Evolutionary conservation across 371 early-diverging fungal species (phyloP).

Genomic region (Mortierella polycephala): DNA sequence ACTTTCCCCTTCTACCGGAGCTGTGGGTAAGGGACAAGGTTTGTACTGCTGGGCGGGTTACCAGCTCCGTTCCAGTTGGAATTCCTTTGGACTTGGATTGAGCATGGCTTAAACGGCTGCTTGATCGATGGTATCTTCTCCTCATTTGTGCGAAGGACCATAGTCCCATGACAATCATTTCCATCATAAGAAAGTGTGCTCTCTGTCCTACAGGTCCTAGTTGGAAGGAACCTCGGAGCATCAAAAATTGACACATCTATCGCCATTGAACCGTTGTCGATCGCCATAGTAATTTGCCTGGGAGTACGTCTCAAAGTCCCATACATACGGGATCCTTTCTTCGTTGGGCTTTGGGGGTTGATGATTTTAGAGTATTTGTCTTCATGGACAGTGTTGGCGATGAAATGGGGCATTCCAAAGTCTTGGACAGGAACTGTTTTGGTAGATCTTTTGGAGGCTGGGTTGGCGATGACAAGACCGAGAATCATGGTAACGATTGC

Average conservation of each 20-base stretch:
- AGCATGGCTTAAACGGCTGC: constrained; percentile 16
- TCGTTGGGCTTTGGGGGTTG: not conserved
- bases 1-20: no score
- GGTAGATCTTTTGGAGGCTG: not conserved
- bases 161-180: constrained; percentile 3
- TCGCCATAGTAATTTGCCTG: constrained; percentile 14
- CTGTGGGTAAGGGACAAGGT: not conserved
- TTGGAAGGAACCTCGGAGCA: constrained; percentile 7
- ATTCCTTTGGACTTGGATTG: constrained; percentile 12
- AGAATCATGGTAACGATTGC: no score
- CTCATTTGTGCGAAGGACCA: not conserved
- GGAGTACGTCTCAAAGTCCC: constrained; percentile 26
- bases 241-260: constrained; percentile 12
- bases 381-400: not conserved
- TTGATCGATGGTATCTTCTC: constrained; percentile 5
- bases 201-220: constrained; percentile 12
- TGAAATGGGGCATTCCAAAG: constrained; percentile 5
- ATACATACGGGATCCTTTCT: not conserved
- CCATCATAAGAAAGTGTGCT: constrained; percentile 22
- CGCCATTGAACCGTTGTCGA: constrained; percentile 21
- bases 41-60: not conserved
- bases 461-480: not conserved
- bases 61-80: not conserved
- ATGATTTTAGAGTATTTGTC: constrained; percentile 5
- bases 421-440: not conserved